A percentile compares a stretch with the other conserved stretches of the same genome.
phyloP scores from a whole-genome alignment of 2,329 filamentous ascomycete genomes.

The Sporothrix pallida region DNA sequence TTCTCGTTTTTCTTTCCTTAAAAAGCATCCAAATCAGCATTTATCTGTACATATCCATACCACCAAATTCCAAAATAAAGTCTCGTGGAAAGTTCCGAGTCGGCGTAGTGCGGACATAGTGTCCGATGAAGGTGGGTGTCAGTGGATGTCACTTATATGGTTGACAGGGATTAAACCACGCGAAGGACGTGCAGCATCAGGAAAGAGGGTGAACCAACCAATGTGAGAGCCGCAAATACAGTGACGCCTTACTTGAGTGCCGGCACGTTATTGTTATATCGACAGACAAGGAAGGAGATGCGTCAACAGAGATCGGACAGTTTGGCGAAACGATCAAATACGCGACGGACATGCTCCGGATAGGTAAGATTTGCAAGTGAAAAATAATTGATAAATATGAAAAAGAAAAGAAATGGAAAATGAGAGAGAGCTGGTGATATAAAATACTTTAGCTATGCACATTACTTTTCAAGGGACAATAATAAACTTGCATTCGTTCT shows the following conservation, averaged over 20 bases:
- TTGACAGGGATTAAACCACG: background rate
- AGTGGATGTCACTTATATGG: background rate
- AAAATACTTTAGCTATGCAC: background rate
- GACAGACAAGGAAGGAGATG: background rate
- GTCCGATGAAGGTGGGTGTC: background rate
- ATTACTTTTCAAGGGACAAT: no score
- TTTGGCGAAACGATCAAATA: background rate
- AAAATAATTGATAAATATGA: background rate
- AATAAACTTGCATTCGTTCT: background rate
- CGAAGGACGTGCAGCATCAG: background rate
- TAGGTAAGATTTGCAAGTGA: background rate
- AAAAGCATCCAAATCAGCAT: background rate
- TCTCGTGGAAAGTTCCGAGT: background rate
- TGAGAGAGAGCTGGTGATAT: background rate
- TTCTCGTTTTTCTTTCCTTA: no score
- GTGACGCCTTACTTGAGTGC: background rate
- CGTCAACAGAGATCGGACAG: background rate
- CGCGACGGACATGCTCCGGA: background rate
- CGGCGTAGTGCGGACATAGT: background rate
- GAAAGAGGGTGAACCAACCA: background rate
- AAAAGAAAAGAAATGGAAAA: no score
- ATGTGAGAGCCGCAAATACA: background rate
- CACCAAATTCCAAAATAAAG: background rate
- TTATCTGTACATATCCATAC: background rate
- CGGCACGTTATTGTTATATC: slow-evolving; percentile 6